These are phyloP conservation scores for Neurospora sp. DNA, from an alignment of 2,329 filamentous ascomycete genomes.

Conservation along the genomic window DNA sequence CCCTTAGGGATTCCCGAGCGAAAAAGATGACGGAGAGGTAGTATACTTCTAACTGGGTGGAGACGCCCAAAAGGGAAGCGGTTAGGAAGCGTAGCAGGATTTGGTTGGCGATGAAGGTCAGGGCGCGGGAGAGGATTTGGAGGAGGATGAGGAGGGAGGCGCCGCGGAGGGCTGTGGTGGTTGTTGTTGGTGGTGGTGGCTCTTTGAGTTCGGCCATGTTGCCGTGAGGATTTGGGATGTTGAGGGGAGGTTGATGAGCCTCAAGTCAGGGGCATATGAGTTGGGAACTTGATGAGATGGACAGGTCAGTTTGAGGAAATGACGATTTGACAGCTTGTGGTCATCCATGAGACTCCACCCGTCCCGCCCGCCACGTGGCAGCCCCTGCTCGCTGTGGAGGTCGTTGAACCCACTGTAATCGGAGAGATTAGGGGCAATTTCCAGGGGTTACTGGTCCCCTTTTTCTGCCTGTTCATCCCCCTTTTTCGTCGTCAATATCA, in stretches of 20 bases:
- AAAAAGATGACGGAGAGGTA: slow-evolving; percentile 93
- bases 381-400: background rate
- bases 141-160: slow-evolving; percentile 80
- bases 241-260: background rate
- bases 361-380: background rate
- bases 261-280: background rate
- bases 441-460: background rate
- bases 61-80: slow-evolving; percentile 71
- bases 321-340: background rate
- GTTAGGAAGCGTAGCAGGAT: slow-evolving; percentile 80
- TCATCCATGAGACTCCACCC: background rate
- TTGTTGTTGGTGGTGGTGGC: background rate
- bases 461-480: background rate
- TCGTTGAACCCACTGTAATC: background rate
- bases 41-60: slow-evolving; percentile 86
- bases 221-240: background rate
- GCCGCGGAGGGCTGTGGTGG: slow-evolving; percentile 44
- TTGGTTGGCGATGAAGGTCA: slow-evolving; percentile 91
- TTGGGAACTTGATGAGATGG: background rate
- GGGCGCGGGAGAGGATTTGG: slow-evolving; percentile 74
- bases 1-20: slow-evolving; percentile 77
- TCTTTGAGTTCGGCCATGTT: background rate
- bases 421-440: background rate
- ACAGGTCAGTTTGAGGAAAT: background rate
- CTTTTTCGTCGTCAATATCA: background rate